Evolutionary conservation across 1,139 yeast genomes (phyloP), one percentile per base, ranked within the genome.

Genomic region (Candida glucosophila): DNA sequence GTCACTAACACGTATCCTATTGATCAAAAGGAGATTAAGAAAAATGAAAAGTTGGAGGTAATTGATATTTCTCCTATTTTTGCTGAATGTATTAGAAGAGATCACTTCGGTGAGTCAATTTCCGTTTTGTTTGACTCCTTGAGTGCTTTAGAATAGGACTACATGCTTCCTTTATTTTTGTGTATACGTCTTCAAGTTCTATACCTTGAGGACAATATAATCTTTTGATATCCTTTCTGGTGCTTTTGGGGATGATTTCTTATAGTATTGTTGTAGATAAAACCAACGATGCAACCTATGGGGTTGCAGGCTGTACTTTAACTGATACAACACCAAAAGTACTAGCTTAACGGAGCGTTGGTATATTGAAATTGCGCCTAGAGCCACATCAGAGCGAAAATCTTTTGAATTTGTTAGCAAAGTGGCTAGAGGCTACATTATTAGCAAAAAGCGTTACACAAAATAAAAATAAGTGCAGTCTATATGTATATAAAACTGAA

Each of bases 71-170:
- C 95, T 29, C 80, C 94, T 14, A 88, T 90, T 30, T 81, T 92
- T 49, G 97, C 98, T 18, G 99, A 92, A 60, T 90, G 97, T 57
- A 90, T 92, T 37, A 77, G 99, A 62, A 80, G 99, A 61, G 95
- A 90, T 52, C 98, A 92, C 53, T 88, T 88, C 44, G 98, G 97
- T 49, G 97, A 88, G 59, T 79, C 93, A 36, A 88, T 88, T 36
- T 81, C 94, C 18, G 95, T 86, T 19, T 62, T 88, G 42, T 88
- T 88, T 50, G 95, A 86, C 52, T 85, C 93, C 22, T 65, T 85
- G 40, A 78, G 85, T 29, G 73, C 80, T 24, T 62, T 77, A 26
- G 74, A 67, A 36, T 70, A 49, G n/a, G n/a, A n/a, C n/a, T n/a
- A n/a, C n/a, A n/a, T n/a, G n/a, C n/a, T n/a, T n/a, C n/a, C n/a